Evolutionary conservation across 1,284 basidiomycete species (phyloP).

Genomic region (Boletus holoroseus): DNA sequence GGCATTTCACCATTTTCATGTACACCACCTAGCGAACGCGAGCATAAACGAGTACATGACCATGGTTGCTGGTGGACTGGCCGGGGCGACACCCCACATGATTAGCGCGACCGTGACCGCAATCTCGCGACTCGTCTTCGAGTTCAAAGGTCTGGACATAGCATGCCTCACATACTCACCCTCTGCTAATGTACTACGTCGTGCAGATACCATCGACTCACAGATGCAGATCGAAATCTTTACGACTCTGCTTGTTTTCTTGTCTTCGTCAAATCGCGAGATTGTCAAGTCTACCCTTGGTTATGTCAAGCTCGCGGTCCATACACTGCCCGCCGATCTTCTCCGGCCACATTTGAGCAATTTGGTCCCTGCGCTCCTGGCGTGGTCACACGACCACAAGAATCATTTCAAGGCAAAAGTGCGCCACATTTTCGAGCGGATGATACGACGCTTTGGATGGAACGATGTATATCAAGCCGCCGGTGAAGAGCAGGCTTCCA

Average conservation of each 20-base stretch:
- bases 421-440: conserved; percentile 93
- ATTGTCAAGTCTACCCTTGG: conserved; percentile 96
- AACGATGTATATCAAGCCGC: conserved; percentile 76
- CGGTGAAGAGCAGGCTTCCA: conserved; percentile 68
- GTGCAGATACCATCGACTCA: conserved; percentile 62
- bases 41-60: conserved; percentile 91
- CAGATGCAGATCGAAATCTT: conserved; percentile 86
- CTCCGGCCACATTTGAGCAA: conserved; percentile 71
- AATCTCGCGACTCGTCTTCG: conserved; percentile 89
- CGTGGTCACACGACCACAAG: conserved; percentile 96
- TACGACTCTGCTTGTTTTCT: conserved; percentile 83
- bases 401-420: conserved; percentile 99
- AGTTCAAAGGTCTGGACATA: conserved; percentile 74
- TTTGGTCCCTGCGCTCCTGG: conserved; percentile 81
- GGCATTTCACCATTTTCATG: conserved; percentile 4
- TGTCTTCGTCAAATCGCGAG: conserved; percentile 91
- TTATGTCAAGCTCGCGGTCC: conserved; percentile 90
- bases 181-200: conserved; percentile 2
- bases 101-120: conserved; percentile 96
- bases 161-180: neutral
- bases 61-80: conserved; percentile 94
- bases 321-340: conserved; percentile 70
- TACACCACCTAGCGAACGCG: conserved; percentile 54
- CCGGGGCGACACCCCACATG: conserved; percentile 94
- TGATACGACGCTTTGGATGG: conserved; percentile 89